phyloP scores from a whole-genome alignment of 2,329 filamentous ascomycete genomes.

The Periconia sp. region DNA sequence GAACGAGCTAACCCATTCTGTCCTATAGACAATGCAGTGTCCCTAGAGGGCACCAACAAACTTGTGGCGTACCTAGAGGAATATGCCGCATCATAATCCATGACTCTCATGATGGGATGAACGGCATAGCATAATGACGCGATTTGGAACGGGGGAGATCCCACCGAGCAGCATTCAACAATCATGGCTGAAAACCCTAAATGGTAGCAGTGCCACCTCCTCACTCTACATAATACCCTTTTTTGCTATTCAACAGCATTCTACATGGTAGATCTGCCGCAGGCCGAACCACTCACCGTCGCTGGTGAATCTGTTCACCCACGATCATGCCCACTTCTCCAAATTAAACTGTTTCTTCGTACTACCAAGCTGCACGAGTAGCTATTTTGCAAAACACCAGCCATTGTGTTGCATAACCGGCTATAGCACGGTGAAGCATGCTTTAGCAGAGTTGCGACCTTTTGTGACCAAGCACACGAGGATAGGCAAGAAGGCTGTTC shows the following conservation, averaged over 20 bases:
- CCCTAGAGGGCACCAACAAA: constrained; percentile 67
- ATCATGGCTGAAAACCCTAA: not conserved
- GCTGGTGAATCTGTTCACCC: not conserved
- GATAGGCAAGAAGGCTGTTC: not conserved
- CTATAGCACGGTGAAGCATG: constrained; percentile 19
- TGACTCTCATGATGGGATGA: not conserved
- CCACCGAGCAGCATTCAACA: not conserved
- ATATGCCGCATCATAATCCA: constrained; percentile 49
- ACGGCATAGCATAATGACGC: constrained; percentile 9
- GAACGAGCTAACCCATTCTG: constrained; percentile 20
- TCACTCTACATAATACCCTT: constrained; percentile 31
- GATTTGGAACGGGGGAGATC: not conserved
- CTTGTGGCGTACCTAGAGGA: constrained; percentile 66
- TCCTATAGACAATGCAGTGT: constrained; percentile 70
- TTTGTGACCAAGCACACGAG: not conserved
- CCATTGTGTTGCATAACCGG: constrained; percentile 16
- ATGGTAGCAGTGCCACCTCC: not conserved
- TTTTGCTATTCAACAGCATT: constrained; percentile 5
- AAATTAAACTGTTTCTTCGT: not conserved
- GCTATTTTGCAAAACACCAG: constrained; percentile 6
- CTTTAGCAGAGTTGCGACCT: not conserved
- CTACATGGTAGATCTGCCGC: not conserved
- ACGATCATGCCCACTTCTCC: not conserved
- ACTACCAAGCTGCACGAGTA: not conserved
- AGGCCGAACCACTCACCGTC: not conserved